Percentiles rank a stretch among this genome's conserved stretches.
Conservation (phyloP, 2,329 filamentous ascomycete genomes). For the Rhinocladiella similis region DNA sequence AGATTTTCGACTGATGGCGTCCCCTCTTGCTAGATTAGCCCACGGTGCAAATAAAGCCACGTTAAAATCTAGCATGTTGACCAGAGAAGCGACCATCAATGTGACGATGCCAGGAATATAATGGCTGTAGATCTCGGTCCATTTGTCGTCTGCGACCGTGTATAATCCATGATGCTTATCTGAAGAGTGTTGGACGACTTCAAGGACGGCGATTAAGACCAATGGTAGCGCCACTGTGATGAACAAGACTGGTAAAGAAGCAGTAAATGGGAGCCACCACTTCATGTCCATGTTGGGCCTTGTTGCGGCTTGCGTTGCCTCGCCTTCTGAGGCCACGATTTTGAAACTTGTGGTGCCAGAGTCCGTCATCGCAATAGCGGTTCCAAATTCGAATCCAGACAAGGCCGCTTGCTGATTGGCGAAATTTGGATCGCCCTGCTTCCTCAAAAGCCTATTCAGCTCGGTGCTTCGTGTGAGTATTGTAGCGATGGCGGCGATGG, state of each 20-base stretch:
- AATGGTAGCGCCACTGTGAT: conserved; percentile 28
- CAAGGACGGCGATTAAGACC: conserved; percentile 23
- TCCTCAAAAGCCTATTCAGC: conserved; percentile 25
- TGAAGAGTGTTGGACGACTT: conserved; percentile 25
- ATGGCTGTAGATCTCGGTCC: conserved; percentile 32
- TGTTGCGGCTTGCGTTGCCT: conserved; percentile 8
- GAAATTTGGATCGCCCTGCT: conserved; percentile 17
- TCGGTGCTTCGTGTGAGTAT: conserved; percentile 26
- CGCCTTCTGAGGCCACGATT: conserved; percentile 29
- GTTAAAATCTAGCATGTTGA: conserved; percentile 31
- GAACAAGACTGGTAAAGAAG: conserved; percentile 20
- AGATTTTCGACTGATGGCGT: conserved; percentile 21
- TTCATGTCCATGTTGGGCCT: conserved; percentile 15
- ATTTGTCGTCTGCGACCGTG: conserved; percentile 24
- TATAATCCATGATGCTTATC: conserved; percentile 32
- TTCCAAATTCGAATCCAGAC: conserved; percentile 29
- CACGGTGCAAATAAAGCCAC: conserved; percentile 28
- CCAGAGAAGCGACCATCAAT: conserved; percentile 25
- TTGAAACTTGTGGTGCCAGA: conserved; percentile 24
- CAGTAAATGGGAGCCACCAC: conserved; percentile 27
- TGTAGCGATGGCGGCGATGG: conserved; percentile 25
- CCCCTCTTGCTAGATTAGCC: conserved; percentile 19
- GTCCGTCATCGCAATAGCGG: conserved; percentile 27
- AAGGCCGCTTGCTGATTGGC: conserved; percentile 25
- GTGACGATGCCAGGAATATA: conserved; percentile 33